Evolutionary conservation across 306 rosid species (phyloP), one percentile per base, ranked within the genome.

Genomic region (Medicago lupulina): DNA sequence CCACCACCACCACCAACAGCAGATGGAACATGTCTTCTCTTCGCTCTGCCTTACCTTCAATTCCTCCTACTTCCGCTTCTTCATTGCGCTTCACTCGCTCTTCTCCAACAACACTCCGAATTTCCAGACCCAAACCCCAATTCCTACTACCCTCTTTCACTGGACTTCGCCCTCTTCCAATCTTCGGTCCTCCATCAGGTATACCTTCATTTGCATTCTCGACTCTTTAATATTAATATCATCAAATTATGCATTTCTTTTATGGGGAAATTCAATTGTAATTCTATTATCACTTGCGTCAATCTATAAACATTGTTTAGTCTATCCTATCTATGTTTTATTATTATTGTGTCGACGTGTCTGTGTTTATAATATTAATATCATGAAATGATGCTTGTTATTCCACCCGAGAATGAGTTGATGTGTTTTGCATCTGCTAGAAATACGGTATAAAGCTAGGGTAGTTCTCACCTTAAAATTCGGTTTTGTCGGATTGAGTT

Each of bases 21-120:
- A 80, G 81, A 34, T 92, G 96, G 97, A 85, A 80, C 39, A 83
- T 90, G 90, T 75, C 86, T 7, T 84, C 97, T 2, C 85, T 95
- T 31, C 89, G 83, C 9, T 85, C 91, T 31, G 81, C 96, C 15
- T 72, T 88, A 7, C 95, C 96, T 67, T 21, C 55, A 0, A 67
- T 67, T 2, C 77, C 89, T 34, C 38, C 76, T 65, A 51, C 87
- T 7, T 9, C 78, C 55, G 67, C 72, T 71, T 28, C 72, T 43
- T 75, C 87, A 3, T 9, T 78, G 18, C 82, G 85, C 54, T 75
- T 79, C 59, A 73, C 88, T 49, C 84, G 74, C 25, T 70, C 76
- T 8, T 78, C 76, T 15, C 10, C 51, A 2, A 8, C 58, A 2
- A 16, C 70, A 25, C 82, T 31, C 47, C 80, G 82, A 70, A 61